Conservation (phyloP, 176 grass and related monocot species). For the Oryza rufipogon region DNA sequence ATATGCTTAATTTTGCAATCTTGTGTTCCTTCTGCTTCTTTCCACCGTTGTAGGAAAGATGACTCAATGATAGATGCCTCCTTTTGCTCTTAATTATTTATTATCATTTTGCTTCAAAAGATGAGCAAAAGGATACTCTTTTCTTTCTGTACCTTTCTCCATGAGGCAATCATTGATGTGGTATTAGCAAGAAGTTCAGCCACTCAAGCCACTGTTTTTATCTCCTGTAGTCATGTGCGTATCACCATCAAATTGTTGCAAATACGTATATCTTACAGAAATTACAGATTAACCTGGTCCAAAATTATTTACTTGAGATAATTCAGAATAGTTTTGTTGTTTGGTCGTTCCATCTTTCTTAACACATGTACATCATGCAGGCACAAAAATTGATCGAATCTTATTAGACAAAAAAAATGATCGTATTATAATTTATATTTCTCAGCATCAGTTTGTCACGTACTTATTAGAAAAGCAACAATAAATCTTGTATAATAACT, state of each 20-base stretch:
- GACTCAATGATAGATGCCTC: constrained; percentile 34
- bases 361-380: constrained; percentile 20
- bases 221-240: constrained; percentile 11
- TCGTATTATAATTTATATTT: not conserved
- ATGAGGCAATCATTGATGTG: constrained; percentile 43
- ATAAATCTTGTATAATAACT: constrained; percentile 35
- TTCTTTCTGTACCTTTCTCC: constrained; percentile 16
- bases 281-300: constrained; percentile 8
- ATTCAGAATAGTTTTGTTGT: constrained; percentile 2
- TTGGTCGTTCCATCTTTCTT: constrained; percentile 4
- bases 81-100: not conserved
- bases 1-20: constrained; percentile 18
- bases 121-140: constrained; percentile 34
- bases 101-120: constrained; percentile 51
- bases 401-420: no score
- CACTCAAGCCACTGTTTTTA: constrained; percentile 28
- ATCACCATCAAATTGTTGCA: constrained; percentile 41
- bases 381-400: not conserved
- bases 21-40: constrained; percentile 11
- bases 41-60: constrained; percentile 58
- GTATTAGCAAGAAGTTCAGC: constrained; percentile 24
- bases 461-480: constrained; percentile 25
- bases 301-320: constrained; percentile 17
- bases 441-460: not conserved
- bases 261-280: constrained; percentile 34